Evolutionary conservation across 805 yeast genomes (phyloP), one percentile per base, ranked within the genome.

Genomic region (Kluyveromyces siamensis): DNA sequence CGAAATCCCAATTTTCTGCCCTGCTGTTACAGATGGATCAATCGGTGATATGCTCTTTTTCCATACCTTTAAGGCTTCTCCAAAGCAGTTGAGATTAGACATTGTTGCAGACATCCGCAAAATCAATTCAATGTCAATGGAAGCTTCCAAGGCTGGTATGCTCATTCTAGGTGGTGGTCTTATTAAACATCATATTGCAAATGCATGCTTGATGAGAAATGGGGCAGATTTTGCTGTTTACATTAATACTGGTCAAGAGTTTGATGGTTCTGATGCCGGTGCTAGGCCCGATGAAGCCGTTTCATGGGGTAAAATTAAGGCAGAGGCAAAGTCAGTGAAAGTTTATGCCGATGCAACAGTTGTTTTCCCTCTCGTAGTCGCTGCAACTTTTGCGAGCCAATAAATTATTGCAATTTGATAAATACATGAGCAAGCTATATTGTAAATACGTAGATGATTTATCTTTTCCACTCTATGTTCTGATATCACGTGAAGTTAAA

Each of bases 211-310:
- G 58, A 93, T 93, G 99, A 84, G 99, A 74, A 95, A 93, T 60
- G 99, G 99, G 61, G 99, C 99, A 19, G 99, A 93, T 66, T 88
- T 83, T 64, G 98, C 99, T 6, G 96, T 93, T 17, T 93, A 80
- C 69, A 91, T 93, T 66, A 93, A 93, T 69, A 93, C 99, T 14
- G 99, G 96, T 43, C 98, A 93, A 71, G 99, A 93, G 66, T 93
- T 89, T 60, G 99, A 93, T 64, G 99, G 99, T 43, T 87, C 96
- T 21, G 99, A 93, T 68, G 98, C 99, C 10, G 99, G 99, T 55
- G 99, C 99, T 6, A 80, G 99, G 66, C 98, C 98, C 1, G 99
- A 93, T 66, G 99, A 93, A 71, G 99, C 99, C 27, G 85, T 93
- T 47, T 85, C 96, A 38, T 93, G 99, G 99, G 99, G 99, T 55